Conservation (phyloP, 345 rosid species). For the Combretum micranthum region DNA sequence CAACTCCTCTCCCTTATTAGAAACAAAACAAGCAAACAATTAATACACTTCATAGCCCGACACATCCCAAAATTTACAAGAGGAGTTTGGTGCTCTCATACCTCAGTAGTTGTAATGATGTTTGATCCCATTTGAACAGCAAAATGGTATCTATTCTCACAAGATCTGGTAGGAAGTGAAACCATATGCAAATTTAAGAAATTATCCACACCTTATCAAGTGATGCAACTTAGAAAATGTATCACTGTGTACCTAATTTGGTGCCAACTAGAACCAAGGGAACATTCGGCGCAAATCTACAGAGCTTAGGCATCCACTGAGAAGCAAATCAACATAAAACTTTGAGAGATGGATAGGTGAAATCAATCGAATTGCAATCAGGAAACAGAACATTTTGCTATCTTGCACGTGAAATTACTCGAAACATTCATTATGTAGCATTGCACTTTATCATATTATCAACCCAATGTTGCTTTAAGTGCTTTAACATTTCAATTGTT, state of each 20-base stretch:
- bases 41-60: background rate
- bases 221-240: no score
- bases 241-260: conserved; percentile 56
- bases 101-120: conserved; percentile 75
- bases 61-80: no score
- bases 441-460: no score
- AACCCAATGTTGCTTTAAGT: no score
- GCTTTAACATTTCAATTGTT: no score
- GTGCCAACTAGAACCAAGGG: conserved; percentile 97
- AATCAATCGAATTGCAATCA: background rate
- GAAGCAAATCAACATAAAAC: conserved; percentile 11
- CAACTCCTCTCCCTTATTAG: conserved; percentile 77
- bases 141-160: conserved; percentile 63
- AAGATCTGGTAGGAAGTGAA: conserved; percentile 49
- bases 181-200: no score
- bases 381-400: background rate
- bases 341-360: conserved; percentile 5
- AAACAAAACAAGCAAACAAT: conserved; percentile 1
- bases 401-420: background rate
- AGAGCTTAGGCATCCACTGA: conserved; percentile 99
- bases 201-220: no score
- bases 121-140: conserved; percentile 61
- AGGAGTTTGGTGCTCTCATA: conserved; percentile 6
- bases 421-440: no score
- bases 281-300: conserved; percentile 88